Percentiles rank a stretch among this genome's conserved stretches.
phyloP scores from a whole-genome alignment of 192 early-diverging fungal species.

The Entomortierella chlamydospora region DNA sequence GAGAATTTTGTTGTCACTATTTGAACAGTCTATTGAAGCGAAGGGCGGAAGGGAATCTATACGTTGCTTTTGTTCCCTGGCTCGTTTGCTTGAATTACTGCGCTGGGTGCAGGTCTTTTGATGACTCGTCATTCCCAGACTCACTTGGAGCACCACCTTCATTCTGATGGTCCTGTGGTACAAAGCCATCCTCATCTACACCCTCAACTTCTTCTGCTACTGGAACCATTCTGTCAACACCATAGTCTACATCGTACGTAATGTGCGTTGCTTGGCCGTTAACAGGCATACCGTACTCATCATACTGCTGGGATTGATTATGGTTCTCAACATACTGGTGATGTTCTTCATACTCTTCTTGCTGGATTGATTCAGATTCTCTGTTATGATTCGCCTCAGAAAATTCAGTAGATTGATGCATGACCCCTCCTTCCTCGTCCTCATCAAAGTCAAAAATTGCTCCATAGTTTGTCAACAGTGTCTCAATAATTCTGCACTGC shows the following conservation, averaged over 20 bases:
- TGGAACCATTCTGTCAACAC: slow-evolving; percentile 15
- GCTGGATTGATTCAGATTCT: background rate
- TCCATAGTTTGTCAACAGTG: slow-evolving; percentile 69
- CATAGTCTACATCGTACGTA: background rate
- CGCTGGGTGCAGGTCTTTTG: no score
- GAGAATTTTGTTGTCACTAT: no score
- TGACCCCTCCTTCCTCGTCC: slow-evolving; percentile 35
- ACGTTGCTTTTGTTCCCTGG: no score
- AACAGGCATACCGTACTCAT: slow-evolving; percentile 2
- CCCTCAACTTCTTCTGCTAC: slow-evolving; percentile 14
- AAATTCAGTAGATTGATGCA: background rate
- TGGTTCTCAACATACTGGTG: background rate
- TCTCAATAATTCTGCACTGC: slow-evolving; percentile 74
- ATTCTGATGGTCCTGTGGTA: background rate
- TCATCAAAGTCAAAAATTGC: slow-evolving; percentile 76
- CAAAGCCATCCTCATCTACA: background rate
- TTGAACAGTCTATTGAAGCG: no score
- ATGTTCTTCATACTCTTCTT: slow-evolving; percentile 2
- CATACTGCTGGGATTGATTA: background rate
- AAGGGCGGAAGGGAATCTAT: no score
- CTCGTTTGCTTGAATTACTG: no score
- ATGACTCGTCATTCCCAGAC: background rate
- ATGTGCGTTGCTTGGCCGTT: background rate
- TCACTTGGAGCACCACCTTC: background rate
- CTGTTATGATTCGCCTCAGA: background rate